Evolutionary conservation across 805 yeast species (phyloP), one percentile per base, ranked within the genome.

Genomic region (Candida corydali): DNA sequence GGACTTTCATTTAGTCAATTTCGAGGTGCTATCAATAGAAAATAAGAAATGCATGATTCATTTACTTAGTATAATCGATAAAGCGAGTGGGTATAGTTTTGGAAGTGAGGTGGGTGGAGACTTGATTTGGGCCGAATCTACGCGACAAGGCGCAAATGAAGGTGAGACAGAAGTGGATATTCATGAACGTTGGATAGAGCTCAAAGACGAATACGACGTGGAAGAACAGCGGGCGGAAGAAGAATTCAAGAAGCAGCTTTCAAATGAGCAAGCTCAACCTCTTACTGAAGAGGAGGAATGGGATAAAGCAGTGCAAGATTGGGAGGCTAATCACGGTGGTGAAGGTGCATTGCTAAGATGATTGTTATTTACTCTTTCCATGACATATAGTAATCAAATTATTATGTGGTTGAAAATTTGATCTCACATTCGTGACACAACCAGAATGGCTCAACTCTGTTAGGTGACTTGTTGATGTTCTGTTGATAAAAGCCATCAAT

Each of bases 81-180:
- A 85, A 54, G 91, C 97, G 2, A 86, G 82, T 49, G 99, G 99
- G 0, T 93, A 93, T 55, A 74, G 85, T 47, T 87, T 86, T 65
- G 99, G 99, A 0, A 69, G 89, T 1, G 99, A 93, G 49, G 71
- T 91, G 6, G 96, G 97, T 2, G 98, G 98, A n/a, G 99, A 93
- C 54, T 77, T 91, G 0, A 79, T 93, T 2, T 93, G 98, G 98
- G 85, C 88, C n/a, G 96, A 91, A 49, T 96, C 96, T 0, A 75
- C 91, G 0, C 71, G 98, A 45, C 86, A 85, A 36, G 79, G 85
- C 32, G 81, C 89, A 26, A 78, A 84, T 8, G 59, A 69, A 31
- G 57, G 70, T 29, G 78, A 39, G 22, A 61, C 65, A 32, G 75
- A 73, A 11, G 64, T 77, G 5, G 96, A 89, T 55, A 76, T 87